These are phyloP conservation scores for Amanita molliuscula DNA, from an alignment of 768 basidiomycete species.

Conservation along the genomic window DNA sequence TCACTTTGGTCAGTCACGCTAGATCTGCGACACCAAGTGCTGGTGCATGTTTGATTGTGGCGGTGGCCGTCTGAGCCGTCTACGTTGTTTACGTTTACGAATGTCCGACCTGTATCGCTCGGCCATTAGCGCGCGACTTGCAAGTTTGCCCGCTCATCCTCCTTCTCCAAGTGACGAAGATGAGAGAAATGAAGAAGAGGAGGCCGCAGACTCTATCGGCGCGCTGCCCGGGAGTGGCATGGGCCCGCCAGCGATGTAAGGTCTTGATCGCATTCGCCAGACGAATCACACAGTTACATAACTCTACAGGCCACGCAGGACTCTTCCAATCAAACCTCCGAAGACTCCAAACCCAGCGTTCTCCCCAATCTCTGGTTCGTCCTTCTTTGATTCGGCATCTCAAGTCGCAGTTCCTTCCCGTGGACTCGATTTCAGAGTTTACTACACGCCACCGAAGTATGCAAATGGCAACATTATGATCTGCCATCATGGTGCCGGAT, in stretches of 20 bases:
- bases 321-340: slow-evolving; percentile 14
- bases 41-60: too few relatives aligned
- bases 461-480: slow-evolving; percentile 61
- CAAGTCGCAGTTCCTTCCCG: slow-evolving; percentile 60
- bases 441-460: slow-evolving; percentile 66
- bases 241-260: slow-evolving; percentile 57
- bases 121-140: slow-evolving; percentile 62
- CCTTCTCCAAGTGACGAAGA: slow-evolving; percentile 28
- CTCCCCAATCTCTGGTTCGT: slow-evolving; percentile 66
- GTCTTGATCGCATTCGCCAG: slow-evolving; percentile 10
- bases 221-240: slow-evolving; percentile 48
- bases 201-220: slow-evolving; percentile 48
- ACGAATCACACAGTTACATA: background rate
- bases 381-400: slow-evolving; percentile 71
- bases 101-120: slow-evolving; percentile 75
- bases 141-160: slow-evolving; percentile 56
- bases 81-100: background rate
- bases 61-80: too few relatives aligned
- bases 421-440: slow-evolving; percentile 63
- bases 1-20: too few relatives aligned
- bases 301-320: slow-evolving; percentile 10
- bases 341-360: slow-evolving; percentile 49
- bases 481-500: slow-evolving; percentile 94
- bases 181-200: slow-evolving; percentile 42
- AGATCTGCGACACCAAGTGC: too few relatives aligned